phyloP scores from a whole-genome alignment of 164 flowering plant genomes.

The Tinospora cordifolia region DNA sequence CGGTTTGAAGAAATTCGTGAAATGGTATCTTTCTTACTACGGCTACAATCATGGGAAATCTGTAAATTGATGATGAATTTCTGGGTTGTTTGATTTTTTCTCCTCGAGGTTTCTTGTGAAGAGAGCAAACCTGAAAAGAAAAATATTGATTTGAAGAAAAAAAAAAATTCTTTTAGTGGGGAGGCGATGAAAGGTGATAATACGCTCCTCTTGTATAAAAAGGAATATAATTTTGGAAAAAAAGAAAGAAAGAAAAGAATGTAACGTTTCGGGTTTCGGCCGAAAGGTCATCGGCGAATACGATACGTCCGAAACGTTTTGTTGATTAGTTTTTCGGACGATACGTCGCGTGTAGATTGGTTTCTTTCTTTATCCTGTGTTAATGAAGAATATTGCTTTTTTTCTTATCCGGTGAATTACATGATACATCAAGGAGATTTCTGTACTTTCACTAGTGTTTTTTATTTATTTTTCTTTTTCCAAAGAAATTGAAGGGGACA shows the following conservation, averaged over 20 bases:
- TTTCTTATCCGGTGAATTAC: not conserved
- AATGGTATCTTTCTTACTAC: constrained; percentile 57
- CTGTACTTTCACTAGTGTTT: not conserved
- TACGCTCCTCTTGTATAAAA: too few relatives aligned
- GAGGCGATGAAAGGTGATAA: not conserved
- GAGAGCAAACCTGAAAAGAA: not conserved
- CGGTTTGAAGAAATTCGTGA: constrained; percentile 62
- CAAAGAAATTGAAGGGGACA: not conserved
- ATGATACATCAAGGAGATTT: not conserved
- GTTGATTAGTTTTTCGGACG: not conserved
- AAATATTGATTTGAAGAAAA: not conserved
- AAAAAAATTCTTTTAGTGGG: constrained; percentile 21
- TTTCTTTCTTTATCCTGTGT: not conserved
- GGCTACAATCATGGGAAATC: constrained; percentile 47
- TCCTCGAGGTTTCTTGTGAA: not conserved
- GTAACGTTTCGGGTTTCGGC: not conserved
- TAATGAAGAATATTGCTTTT: not conserved
- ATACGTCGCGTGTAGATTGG: not conserved
- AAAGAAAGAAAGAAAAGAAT: not conserved
- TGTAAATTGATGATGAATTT: constrained; percentile 33
- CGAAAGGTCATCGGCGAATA: not conserved
- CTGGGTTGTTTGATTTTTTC: constrained; percentile 3
- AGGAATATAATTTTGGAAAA: not conserved
- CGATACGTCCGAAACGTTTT: constrained; percentile 1
- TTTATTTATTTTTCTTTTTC: too few relatives aligned